Conservation (phyloP, 768 basidiomycete species). For the Amanita rubescens region DNA sequence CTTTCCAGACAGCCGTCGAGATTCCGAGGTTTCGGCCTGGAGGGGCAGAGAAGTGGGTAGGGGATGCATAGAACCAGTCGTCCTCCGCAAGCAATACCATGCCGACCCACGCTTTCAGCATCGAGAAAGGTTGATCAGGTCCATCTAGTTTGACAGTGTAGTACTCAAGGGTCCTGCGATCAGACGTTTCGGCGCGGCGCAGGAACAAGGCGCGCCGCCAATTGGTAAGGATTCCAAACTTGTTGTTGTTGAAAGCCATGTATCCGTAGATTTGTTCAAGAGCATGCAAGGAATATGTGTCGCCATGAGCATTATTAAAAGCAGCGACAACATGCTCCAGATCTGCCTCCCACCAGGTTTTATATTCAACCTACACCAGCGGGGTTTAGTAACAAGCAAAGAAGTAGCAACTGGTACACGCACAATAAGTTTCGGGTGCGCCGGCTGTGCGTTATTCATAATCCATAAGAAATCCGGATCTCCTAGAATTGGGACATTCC, state of each 20-base stretch:
- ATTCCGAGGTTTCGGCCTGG: background rate
- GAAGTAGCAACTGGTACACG: constrained; percentile 1
- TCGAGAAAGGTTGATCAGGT: constrained; percentile 4
- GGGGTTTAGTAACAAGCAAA: background rate
- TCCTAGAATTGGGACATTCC: constrained; percentile 6
- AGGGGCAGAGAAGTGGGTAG: constrained; percentile 1
- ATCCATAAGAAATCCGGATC: constrained; percentile 12
- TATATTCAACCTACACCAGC: constrained; percentile 12
- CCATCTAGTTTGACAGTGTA: constrained; percentile 1
- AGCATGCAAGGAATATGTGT: constrained; percentile 7
- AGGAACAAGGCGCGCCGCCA: constrained; percentile 11
- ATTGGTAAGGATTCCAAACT: constrained; percentile 13
- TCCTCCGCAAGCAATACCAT: constrained; percentile 14
- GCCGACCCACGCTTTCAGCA: constrained; percentile 16
- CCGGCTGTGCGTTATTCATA: background rate
- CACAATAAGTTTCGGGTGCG: constrained; percentile 12
- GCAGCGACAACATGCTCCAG: constrained; percentile 5
- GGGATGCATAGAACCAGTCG: constrained; percentile 10
- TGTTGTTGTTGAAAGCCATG: constrained; percentile 13
- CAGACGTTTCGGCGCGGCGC: constrained; percentile 7
- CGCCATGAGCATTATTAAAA: background rate
- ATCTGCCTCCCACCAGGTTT: constrained; percentile 9
- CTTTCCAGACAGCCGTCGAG: background rate
- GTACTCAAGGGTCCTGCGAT: constrained; percentile 11
- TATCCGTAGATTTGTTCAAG: constrained; percentile 13